phyloP scores from a whole-genome alignment of 2,329 filamentous ascomycete genomes.

The Ophiostoma montium region DNA sequence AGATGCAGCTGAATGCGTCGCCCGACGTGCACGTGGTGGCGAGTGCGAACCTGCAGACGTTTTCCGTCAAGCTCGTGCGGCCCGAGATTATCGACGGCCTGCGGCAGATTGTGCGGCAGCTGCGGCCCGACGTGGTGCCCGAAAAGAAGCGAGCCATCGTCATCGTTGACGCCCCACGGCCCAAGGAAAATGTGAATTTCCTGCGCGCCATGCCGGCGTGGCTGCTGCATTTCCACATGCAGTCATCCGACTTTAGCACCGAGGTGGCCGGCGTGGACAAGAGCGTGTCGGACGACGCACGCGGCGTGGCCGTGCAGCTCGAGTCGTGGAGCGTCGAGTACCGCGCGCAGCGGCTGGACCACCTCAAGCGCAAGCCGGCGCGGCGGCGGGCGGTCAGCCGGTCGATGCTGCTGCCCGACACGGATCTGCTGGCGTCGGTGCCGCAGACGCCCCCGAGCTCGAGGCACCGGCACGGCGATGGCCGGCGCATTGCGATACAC shows the following conservation, averaged over 20 bases:
- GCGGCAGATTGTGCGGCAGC: constrained; percentile 76
- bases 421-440: constrained; percentile 41
- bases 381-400: constrained; percentile 64
- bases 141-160: constrained; percentile 52
- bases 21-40: constrained; percentile 74
- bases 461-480: constrained; percentile 49
- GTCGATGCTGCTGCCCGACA: constrained; percentile 52
- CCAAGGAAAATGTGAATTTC: constrained; percentile 49
- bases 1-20: constrained; percentile 68
- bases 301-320: constrained; percentile 73
- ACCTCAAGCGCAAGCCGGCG: constrained; percentile 39
- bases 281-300: constrained; percentile 65
- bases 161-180: no score
- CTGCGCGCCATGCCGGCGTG: constrained; percentile 68
- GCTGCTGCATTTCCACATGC: constrained; percentile 71
- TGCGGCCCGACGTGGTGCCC: constrained; percentile 55
- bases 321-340: constrained; percentile 86
- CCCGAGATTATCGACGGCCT: constrained; percentile 88
- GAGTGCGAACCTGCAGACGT: constrained; percentile 69
- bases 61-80: constrained; percentile 77
- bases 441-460: constrained; percentile 41
- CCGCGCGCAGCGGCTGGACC: constrained; percentile 62
- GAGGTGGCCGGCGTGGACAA: constrained; percentile 83
- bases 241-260: constrained; percentile 77
- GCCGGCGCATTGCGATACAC: constrained; percentile 67